Percentiles rank a stretch among this genome's conserved stretches.
phyloP scores from a whole-genome alignment of 352 stramenopile species.

The Globisporangium heterothallicum region DNA sequence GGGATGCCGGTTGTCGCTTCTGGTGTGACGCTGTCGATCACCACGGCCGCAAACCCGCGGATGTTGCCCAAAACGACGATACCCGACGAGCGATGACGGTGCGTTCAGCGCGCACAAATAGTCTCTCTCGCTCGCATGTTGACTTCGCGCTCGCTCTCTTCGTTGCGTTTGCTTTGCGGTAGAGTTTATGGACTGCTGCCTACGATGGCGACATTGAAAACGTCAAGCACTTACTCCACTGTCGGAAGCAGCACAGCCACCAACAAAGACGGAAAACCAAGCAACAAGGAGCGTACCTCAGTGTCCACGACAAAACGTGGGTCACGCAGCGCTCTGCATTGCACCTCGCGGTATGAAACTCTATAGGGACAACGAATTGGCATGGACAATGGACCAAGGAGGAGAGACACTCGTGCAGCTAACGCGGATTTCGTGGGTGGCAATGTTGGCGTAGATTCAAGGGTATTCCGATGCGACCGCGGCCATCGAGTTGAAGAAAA shows the following conservation, averaged over 20 bases:
- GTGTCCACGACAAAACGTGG: conserved; percentile 23
- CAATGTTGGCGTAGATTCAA: neutral
- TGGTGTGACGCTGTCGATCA: conserved; percentile 28
- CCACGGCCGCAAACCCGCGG: conserved; percentile 30
- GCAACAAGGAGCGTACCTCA: conserved; percentile 6
- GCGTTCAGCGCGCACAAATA: neutral
- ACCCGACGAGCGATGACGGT: conserved; percentile 30
- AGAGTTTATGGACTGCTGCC: conserved; percentile 40
- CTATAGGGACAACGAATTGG: too few species aligned
- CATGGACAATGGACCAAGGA: too few species aligned
- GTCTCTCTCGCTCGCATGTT: neutral
- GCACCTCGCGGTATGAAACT: conserved; percentile 34
- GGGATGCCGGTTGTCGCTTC: conserved; percentile 32
- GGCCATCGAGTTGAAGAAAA: too few species aligned
- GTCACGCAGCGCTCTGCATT: conserved; percentile 33
- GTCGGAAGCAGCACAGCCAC: neutral
- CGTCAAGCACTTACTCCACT: conserved; percentile 21
- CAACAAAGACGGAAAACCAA: neutral
- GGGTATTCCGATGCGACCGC: neutral
- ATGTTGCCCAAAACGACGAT: conserved; percentile 24
- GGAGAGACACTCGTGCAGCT: neutral
- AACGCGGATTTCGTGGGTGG: neutral
- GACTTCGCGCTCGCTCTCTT: neutral
- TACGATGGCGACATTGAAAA: conserved; percentile 27
- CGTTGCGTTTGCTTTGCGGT: neutral